Conservation (phyloP, 1,139 yeast genomes). For the Lodderomyces parapsilosis region DNA sequence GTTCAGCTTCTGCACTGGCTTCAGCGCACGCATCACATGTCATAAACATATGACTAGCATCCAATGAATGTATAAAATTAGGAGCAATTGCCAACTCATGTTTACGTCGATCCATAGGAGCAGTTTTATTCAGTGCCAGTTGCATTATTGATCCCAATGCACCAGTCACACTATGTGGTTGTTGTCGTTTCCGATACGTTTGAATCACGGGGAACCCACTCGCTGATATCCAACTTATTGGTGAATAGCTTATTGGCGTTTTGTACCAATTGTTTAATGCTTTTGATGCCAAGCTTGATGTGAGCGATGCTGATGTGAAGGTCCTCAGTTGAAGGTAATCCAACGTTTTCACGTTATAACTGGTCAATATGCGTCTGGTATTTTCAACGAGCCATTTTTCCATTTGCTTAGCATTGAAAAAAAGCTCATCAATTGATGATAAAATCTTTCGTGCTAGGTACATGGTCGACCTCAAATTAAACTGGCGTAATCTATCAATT, state of each 20-base stretch:
- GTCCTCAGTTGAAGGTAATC: conserved; percentile 10
- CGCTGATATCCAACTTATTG: conserved; percentile 46
- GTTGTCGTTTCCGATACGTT: conserved; percentile 22
- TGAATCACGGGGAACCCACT: conserved; percentile 47
- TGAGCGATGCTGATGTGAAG: not conserved
- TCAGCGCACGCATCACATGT: conserved; percentile 27
- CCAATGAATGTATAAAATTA: conserved; percentile 45
- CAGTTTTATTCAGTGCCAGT: conserved; percentile 8
- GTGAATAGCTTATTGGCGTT: conserved; percentile 17
- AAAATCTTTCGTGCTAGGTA: conserved; percentile 30
- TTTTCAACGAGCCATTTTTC: conserved; percentile 40
- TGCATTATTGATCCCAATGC: conserved; percentile 5
- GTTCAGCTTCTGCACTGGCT: not conserved
- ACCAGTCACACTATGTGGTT: conserved; percentile 20
- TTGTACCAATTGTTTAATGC: conserved; percentile 3
- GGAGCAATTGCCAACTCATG: conserved; percentile 45
- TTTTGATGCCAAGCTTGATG: conserved; percentile 2
- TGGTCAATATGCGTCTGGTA: conserved; percentile 27
- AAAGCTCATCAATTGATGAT: conserved; percentile 33
- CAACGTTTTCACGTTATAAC: conserved; percentile 25
- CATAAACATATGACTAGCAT: conserved; percentile 41
- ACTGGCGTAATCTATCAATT: conserved; percentile 4
- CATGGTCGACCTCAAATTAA: conserved; percentile 14
- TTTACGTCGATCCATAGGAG: conserved; percentile 29
- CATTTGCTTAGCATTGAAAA: conserved; percentile 32